phyloP scores from a whole-genome alignment of 257 asterid species.

The Solanum pinnatisectum region DNA sequence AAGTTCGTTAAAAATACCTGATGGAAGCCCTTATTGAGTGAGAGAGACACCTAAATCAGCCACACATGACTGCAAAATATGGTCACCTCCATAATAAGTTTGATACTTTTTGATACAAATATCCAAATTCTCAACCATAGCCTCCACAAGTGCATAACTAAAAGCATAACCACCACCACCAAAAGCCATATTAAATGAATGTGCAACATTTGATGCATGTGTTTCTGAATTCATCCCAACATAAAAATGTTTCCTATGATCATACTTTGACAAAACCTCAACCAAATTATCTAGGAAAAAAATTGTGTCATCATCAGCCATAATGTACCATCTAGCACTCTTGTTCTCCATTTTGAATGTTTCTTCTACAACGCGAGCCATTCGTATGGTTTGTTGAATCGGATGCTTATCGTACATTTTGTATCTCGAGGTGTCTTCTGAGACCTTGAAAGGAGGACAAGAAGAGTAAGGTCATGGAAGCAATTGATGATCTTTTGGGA shows the following conservation, averaged over 20 bases:
- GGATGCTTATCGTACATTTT: slow-evolving; percentile 10
- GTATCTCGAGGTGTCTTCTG: slow-evolving; percentile 14
- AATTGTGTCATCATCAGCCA: slow-evolving; percentile 44
- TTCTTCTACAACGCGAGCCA: slow-evolving; percentile 19
- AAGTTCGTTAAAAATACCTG: slow-evolving; percentile 14
- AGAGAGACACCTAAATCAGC: slow-evolving; percentile 44
- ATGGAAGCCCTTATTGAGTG: slow-evolving; percentile 38
- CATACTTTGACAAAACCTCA: slow-evolving; percentile 26
- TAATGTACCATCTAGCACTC: slow-evolving; percentile 31
- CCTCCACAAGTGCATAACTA: slow-evolving; percentile 46
- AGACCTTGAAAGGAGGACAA: slow-evolving; percentile 18
- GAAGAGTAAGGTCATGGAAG: slow-evolving; percentile 19
- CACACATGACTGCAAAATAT: slow-evolving; percentile 28
- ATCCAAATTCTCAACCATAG: slow-evolving; percentile 38
- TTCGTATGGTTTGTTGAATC: slow-evolving; percentile 9
- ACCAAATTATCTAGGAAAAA: slow-evolving; percentile 31
- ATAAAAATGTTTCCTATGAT: slow-evolving; percentile 33
- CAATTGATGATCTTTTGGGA: neutral
- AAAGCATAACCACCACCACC: slow-evolving; percentile 25
- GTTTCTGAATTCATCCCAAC: slow-evolving; percentile 42
- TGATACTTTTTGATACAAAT: slow-evolving; percentile 35
- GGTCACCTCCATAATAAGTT: slow-evolving; percentile 25
- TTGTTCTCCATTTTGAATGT: slow-evolving; percentile 7
- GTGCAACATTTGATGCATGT: slow-evolving; percentile 12
- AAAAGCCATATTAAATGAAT: slow-evolving; percentile 43